Evolutionary conservation across 805 yeast species (phyloP).

Genomic region (Cyberlindnera nakhonratchasimensis): DNA sequence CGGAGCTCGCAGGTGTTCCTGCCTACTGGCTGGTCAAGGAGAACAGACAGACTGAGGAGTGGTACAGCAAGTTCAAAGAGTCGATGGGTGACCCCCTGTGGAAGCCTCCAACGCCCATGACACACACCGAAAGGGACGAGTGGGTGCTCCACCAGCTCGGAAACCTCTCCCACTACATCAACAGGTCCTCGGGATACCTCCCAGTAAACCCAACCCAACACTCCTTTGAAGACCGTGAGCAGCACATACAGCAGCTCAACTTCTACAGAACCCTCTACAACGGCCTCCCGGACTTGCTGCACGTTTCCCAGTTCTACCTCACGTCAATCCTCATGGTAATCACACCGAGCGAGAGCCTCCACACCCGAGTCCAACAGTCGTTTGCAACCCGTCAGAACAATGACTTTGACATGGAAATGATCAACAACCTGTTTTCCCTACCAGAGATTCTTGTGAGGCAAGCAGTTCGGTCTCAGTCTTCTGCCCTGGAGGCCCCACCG

Average conservation of each 20-base stretch:
- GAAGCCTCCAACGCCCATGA: neutral
- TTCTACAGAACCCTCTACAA: neutral
- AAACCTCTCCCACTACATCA: neutral
- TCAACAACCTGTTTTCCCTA: conserved; percentile 33
- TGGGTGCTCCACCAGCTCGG: conserved; percentile 31
- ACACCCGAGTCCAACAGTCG: conserved; percentile 20
- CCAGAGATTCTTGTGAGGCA: conserved; percentile 19
- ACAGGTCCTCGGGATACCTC: neutral
- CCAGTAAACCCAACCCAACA: neutral
- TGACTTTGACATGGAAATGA: conserved; percentile 54
- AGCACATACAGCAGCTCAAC: neutral
- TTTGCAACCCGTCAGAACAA: conserved; percentile 25
- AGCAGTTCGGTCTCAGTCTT: neutral
- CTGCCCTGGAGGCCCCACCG: conserved; percentile 9
- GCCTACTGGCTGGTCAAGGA: conserved; percentile 36
- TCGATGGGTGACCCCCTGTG: conserved; percentile 4
- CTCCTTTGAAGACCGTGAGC: neutral
- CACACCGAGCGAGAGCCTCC: conserved; percentile 38
- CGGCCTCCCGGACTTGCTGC: conserved; percentile 33
- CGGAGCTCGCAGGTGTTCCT: conserved; percentile 43
- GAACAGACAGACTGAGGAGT: conserved; percentile 14
- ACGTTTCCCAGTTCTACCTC: conserved; percentile 30
- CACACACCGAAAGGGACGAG: conserved; percentile 14
- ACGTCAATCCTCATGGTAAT: conserved; percentile 55
- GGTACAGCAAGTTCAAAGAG: conserved; percentile 3